Base-by-base conservation (phyloP, 208 protist genomes). In the Trypanosoma theileri region DNA sequence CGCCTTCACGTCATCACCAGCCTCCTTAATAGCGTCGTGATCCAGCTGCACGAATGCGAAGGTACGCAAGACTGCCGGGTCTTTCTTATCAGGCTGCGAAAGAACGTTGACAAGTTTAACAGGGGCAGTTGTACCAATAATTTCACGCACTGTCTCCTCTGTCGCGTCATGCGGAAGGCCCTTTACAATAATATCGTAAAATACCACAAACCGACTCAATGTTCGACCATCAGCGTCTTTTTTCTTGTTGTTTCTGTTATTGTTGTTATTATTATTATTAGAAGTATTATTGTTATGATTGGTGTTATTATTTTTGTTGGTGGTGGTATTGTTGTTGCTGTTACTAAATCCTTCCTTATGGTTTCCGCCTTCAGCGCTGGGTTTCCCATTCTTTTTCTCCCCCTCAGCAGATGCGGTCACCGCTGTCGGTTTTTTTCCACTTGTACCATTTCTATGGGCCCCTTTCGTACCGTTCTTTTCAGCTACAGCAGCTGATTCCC, bases 31-130 rank as follows among this genome's bases (percentile, higher is more conserved):
- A 17, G 77, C 82, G 11, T 80, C 71, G 48, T 79, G 79, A 45
- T 90, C 82, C 26, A 93, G 70, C 66, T 90, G 84, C n/a, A 93
- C 81, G 63, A 93, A 93, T 12, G 87, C 81, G 69, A 85, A 89
- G 16, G 87, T 90, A 51, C 86, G 80, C 14, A 63, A 73, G 41
- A 84, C 58, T 44, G n/a, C 75, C 14, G 79, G 52, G 62, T 93
- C 82, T 54, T 80, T 85, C 45, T 73, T 71, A 56, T 77, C 75
- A 55, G 51, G 75, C 42, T 76, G 75, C 28, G 77, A 85, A 67
- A 85, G 75, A 7, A 85, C 58, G 72, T 89, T 88, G n/a, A 93
- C 68, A 52, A 87, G 64, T 53, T 79, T 80, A 6, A 90, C 76
- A 41, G 73, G 79, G 22, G 81, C 79, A 17, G 57, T 61, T 1